These are phyloP conservation scores for Amanita molliuscula DNA, from an alignment of 768 basidiomycete species.

Conservation along the genomic window DNA sequence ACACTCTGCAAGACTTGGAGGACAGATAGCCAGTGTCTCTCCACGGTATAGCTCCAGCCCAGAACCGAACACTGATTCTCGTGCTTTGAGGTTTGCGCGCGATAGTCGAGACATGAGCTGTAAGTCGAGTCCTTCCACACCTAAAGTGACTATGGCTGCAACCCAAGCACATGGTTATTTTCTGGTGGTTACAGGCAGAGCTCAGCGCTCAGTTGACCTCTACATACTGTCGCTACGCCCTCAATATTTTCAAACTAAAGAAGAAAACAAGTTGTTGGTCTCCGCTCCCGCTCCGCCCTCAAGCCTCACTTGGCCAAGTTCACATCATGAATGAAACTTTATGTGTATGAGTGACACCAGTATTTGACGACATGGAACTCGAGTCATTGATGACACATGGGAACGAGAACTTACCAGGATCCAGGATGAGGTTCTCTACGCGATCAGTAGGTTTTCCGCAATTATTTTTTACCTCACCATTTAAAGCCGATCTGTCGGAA, in stretches of 20 bases:
- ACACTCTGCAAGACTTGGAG: constrained; percentile 64
- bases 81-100: constrained; percentile 40
- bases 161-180: no score
- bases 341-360: no score
- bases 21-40: constrained; percentile 56
- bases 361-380: background rate
- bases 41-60: constrained; percentile 55
- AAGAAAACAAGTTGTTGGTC: no score
- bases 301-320: no score
- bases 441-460: background rate
- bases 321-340: no score
- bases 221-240: no score
- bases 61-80: constrained; percentile 67
- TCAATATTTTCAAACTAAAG: background rate
- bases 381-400: constrained; percentile 2
- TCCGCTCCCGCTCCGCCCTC: no score
- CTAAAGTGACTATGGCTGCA: no score
- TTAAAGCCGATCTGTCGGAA: background rate
- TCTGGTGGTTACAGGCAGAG: no score
- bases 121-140: no score
- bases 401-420: background rate
- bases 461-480: background rate
- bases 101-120: constrained; percentile 37
- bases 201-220: no score
- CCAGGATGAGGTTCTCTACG: background rate